Conservation (phyloP, 164 flowering plant genomes). For the Nymphaea colorata region DNA sequence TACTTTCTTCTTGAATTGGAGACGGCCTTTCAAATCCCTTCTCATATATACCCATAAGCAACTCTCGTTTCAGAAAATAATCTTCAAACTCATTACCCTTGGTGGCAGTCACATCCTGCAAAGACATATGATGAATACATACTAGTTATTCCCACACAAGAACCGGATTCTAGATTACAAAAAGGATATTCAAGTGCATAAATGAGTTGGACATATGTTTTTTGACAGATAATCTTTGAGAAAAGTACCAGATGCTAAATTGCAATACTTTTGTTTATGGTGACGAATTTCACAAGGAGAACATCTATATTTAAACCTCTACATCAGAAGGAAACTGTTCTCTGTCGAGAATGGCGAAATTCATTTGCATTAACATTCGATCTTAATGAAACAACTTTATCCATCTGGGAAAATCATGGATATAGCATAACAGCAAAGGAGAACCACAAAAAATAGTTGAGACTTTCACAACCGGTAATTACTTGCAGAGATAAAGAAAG, state of each 20-base stretch:
- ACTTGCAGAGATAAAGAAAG: too few relatives aligned
- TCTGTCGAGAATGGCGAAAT: too few relatives aligned
- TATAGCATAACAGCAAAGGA: too few relatives aligned
- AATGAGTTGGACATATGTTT: neutral
- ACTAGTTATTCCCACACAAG: neutral
- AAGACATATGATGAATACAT: neutral
- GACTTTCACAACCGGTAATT: too few relatives aligned
- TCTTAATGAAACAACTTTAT: neutral
- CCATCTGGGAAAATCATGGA: neutral
- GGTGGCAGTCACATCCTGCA: conserved; percentile 97
- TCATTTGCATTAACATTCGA: too few relatives aligned
- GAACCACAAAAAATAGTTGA: too few relatives aligned
- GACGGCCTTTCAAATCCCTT: conserved; percentile 99
- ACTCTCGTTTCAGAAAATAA: conserved; percentile 89
- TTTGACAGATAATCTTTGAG: neutral
- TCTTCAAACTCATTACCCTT: conserved; percentile 99
- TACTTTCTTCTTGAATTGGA: conserved; percentile 98
- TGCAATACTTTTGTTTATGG: neutral
- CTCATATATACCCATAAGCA: conserved; percentile 98
- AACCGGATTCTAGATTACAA: neutral
- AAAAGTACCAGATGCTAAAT: neutral
- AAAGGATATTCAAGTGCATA: neutral
- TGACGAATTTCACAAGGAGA: neutral
- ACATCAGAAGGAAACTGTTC: too few relatives aligned
- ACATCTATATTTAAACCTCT: too few relatives aligned